These are phyloP conservation scores for Phylloporus rhodoxanthus DNA, from an alignment of 768 basidiomycete species.

Conservation along the genomic window DNA sequence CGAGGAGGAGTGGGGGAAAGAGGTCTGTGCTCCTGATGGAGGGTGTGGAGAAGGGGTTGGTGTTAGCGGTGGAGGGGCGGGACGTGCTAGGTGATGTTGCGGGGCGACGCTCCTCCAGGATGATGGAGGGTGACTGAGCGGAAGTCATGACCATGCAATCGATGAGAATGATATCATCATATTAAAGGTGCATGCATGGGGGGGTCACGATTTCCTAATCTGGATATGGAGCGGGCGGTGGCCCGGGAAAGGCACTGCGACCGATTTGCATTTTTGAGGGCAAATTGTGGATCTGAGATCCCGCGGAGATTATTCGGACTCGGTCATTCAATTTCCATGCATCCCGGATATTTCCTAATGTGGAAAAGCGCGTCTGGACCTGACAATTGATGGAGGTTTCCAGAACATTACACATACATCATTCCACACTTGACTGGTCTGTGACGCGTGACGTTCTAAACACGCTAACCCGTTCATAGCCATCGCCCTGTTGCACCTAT, in stretches of 20 bases:
- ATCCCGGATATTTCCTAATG: constrained; percentile 5
- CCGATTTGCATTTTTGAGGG: constrained; percentile 18
- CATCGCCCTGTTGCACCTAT: not conserved
- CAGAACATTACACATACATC: no score
- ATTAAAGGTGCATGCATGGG: not conserved
- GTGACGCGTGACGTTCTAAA: not conserved
- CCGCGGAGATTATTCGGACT: constrained; percentile 19
- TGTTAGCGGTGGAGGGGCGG: constrained; percentile 24
- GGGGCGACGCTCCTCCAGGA: constrained; percentile 8
- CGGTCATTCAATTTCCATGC: constrained; percentile 6
- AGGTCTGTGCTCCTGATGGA: constrained; percentile 41
- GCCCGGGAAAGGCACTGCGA: not conserved
- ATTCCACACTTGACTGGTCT: not conserved
- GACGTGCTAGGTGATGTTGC: constrained; percentile 1
- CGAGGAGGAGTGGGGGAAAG: constrained; percentile 14
- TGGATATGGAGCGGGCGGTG: not conserved
- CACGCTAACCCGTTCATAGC: not conserved
- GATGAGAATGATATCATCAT: constrained; percentile 4
- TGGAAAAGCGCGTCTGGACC: not conserved
- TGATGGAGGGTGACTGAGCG: constrained; percentile 15
- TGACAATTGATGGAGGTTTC: no score
- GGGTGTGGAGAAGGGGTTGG: constrained; percentile 51
- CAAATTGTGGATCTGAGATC: constrained; percentile 27
- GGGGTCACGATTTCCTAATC: constrained; percentile 3
- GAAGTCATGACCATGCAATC: constrained; percentile 7